Base-by-base conservation (phyloP, 2,329 filamentous ascomycete species). In the Colletotrichum sp. region DNA sequence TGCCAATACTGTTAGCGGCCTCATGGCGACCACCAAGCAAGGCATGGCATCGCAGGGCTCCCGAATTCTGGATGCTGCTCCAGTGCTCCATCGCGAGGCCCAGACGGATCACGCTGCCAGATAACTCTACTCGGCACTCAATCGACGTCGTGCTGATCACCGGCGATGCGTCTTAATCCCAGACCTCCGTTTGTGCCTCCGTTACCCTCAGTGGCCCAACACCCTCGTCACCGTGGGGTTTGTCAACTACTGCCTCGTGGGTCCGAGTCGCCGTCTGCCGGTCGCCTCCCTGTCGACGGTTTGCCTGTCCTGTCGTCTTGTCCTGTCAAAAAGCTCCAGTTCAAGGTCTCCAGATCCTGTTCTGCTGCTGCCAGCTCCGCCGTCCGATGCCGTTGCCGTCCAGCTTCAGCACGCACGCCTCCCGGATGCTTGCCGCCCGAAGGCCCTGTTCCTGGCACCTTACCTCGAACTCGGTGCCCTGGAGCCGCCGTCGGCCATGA, bases 231-330 rank as follows among this genome's bases (percentile, higher is more conserved):
- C 44, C 44, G 44, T 49, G 44, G 44, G 44, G 12, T 24, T 57
- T 32, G 32, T 72, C 70, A 62, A 62, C 57, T n/a, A 49, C 44
- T 49, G 44, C 44, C 71, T 70, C 71, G 66, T 71, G 71, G 66
- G 44, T 59, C 71, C 57, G 30, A 36, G 57, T 73, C 55, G 55
- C 64, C 65, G 44, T 49, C 44, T 49, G 44, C 44, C n/a, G 44
- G 44, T 49, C 44, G 10, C 44, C 3, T 49, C 44, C 44, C 44
- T 49, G 44, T 69, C 71, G 26, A 52, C 69, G n/a, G 18, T 34
- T 10, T 64, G 64, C 59, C 59, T 30, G 26, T 62, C 32, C 28
- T 32, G 59, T 62, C 57, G 28, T 32, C 59, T 62, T 13, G 26
- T 28, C 28, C 28, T 62, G 59, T 34, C 28, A 34, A 34, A n/a